phyloP scores from a whole-genome alignment of 2,329 filamentous ascomycete species.

The Chaetomium globosum region DNA sequence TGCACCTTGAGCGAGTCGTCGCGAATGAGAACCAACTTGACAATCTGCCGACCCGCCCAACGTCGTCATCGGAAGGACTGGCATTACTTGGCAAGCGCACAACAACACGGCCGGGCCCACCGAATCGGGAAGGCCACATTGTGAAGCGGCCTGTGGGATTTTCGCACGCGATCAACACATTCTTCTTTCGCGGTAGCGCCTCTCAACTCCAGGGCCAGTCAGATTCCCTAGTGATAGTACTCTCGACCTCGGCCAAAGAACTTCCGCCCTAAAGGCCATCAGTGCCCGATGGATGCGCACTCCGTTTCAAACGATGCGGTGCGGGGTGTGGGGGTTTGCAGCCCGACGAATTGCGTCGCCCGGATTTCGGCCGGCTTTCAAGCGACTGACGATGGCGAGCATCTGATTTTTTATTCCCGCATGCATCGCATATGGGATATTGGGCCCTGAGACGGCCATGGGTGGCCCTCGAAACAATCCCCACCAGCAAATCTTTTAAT shows the following conservation, averaged over 20 bases:
- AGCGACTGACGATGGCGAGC: not conserved
- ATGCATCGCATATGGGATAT: conserved; percentile 20
- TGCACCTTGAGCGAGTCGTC: not conserved
- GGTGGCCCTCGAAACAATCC: conserved; percentile 1
- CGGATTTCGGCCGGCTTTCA: not conserved
- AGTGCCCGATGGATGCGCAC: not conserved
- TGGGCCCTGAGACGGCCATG: conserved; percentile 13
- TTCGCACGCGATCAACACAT: not conserved
- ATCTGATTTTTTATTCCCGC: conserved; percentile 26
- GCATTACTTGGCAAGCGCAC: conserved; percentile 17
- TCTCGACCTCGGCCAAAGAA: not conserved
- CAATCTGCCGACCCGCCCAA: conserved; percentile 14
- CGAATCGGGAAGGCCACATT: conserved; percentile 20
- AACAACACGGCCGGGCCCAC: conserved; percentile 1
- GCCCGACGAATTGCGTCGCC: not conserved
- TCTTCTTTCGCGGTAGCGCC: not conserved
- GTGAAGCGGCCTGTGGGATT: not conserved
- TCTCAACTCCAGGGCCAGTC: not conserved
- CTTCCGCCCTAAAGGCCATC: not conserved
- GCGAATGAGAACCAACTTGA: conserved; percentile 3
- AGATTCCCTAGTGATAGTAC: not conserved
- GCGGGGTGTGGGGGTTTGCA: conserved; percentile 7
- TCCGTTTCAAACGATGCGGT: conserved; percentile 1
- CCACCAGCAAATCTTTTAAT: conserved; percentile 10
- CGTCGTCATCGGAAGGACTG: conserved; percentile 23